phyloP scores from a whole-genome alignment of 768 basidiomycete genomes.

The Trametes meyenii region DNA sequence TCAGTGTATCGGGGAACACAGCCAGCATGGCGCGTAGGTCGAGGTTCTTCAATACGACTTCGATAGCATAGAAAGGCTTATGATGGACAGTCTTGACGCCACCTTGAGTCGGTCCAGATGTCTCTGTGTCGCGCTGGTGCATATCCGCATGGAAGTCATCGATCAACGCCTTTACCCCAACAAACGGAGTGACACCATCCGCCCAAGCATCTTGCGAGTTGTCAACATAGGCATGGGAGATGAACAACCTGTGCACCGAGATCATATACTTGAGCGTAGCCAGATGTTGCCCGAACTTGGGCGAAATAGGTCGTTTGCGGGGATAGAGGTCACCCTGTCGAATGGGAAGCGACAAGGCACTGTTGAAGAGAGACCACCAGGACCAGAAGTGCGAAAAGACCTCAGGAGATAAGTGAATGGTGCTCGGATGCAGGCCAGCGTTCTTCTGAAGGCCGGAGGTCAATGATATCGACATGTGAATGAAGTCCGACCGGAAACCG shows the following conservation, averaged over 20 bases:
- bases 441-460: slow-evolving; percentile 56
- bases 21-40: slow-evolving; percentile 81
- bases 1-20: slow-evolving; percentile 71
- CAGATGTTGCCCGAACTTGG: slow-evolving; percentile 85
- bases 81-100: slow-evolving; percentile 62
- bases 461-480: slow-evolving; percentile 89
- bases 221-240: slow-evolving; percentile 88
- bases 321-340: slow-evolving; percentile 87
- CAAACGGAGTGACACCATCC: slow-evolving; percentile 73
- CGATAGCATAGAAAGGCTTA: slow-evolving; percentile 88
- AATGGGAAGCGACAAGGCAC: slow-evolving; percentile 76
- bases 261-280: slow-evolving; percentile 93
- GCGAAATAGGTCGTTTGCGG: slow-evolving; percentile 63
- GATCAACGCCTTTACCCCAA: slow-evolving; percentile 85
- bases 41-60: slow-evolving; percentile 76
- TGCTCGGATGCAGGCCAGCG: slow-evolving; percentile 48
- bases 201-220: slow-evolving; percentile 80
- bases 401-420: slow-evolving; percentile 83
- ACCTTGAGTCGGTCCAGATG: slow-evolving; percentile 57
- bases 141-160: slow-evolving; percentile 85
- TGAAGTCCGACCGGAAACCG: slow-evolving; percentile 91
- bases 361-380: slow-evolving; percentile 89
- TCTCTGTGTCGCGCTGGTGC: slow-evolving; percentile 90
- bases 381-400: slow-evolving; percentile 88
- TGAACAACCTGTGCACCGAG: slow-evolving; percentile 71